Evolutionary conservation across 2,329 filamentous ascomycete species (phyloP).

Genomic region (Neobulgaria alba): DNA sequence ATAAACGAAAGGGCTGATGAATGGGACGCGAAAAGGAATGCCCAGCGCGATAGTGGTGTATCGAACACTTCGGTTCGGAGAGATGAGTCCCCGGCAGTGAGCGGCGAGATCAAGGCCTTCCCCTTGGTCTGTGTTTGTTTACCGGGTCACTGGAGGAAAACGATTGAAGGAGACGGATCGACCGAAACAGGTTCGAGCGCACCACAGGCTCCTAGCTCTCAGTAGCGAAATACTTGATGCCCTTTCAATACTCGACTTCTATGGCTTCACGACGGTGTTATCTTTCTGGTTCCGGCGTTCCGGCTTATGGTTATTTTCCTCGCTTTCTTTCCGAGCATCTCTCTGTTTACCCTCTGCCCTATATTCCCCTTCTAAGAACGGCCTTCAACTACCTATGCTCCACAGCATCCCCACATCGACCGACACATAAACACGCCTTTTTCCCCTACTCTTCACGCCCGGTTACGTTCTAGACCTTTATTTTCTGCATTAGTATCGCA

Average conservation of each 20-base stretch:
- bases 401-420: no score
- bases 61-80: constrained; percentile 65
- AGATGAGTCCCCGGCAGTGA: constrained; percentile 55
- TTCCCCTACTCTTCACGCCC: constrained; percentile 16
- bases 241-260: constrained; percentile 8
- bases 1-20: constrained; percentile 78
- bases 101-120: constrained; percentile 92
- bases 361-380: no score
- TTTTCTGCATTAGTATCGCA: constrained; percentile 17
- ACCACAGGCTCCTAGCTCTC: constrained; percentile 13
- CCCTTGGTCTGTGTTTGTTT: constrained; percentile 93
- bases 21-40: constrained; percentile 68
- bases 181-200: constrained; percentile 51
- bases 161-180: constrained; percentile 80
- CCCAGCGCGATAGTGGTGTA: constrained; percentile 87
- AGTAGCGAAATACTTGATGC: constrained; percentile 9
- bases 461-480: constrained; percentile 24
- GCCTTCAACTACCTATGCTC: no score
- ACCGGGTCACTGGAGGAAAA: constrained; percentile 93
- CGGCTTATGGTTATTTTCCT: constrained; percentile 11
- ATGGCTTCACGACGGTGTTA: constrained; percentile 27
- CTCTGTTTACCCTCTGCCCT: not conserved
- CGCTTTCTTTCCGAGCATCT: constrained; percentile 1
- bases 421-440: not conserved
- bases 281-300: constrained; percentile 23